Conservation (phyloP, 768 basidiomycete species). For the Xanthoconium stramineum region DNA sequence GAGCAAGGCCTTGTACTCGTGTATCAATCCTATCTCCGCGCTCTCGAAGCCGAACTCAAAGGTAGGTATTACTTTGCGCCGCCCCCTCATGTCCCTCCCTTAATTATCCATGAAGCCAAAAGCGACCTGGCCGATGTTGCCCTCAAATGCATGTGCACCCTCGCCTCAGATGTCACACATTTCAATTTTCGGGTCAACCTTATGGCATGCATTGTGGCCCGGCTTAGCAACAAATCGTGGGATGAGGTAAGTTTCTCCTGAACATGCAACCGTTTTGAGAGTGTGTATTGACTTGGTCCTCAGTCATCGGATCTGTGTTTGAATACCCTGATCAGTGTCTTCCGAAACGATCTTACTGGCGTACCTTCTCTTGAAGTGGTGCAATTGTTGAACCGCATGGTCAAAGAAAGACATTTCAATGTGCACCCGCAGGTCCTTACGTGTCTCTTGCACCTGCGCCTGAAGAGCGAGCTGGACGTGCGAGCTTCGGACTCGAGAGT, state of each 20-base stretch:
- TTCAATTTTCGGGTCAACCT: constrained; percentile 97
- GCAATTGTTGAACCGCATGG: constrained; percentile 89
- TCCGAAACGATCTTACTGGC: constrained; percentile 80
- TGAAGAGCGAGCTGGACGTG: constrained; percentile 81
- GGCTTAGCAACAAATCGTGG: constrained; percentile 84
- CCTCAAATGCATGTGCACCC: constrained; percentile 83
- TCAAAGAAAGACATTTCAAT: constrained; percentile 88
- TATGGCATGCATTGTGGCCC: constrained; percentile 81
- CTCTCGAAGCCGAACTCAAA: constrained; percentile 85
- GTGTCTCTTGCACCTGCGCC: constrained; percentile 79
- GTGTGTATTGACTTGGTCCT: constrained; percentile 10
- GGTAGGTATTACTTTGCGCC: constrained; percentile 34
- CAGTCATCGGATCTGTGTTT: constrained; percentile 87
- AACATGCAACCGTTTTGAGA: constrained; percentile 2
- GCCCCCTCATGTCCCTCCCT: constrained; percentile 18
- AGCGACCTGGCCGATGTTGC: constrained; percentile 64
- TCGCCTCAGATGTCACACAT: constrained; percentile 80
- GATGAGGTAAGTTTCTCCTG: constrained; percentile 59
- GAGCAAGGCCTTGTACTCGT: constrained; percentile 88
- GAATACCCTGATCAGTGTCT: constrained; percentile 74
- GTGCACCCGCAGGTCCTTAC: constrained; percentile 87
- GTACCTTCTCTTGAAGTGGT: constrained; percentile 83
- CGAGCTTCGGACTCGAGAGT: constrained; percentile 70
- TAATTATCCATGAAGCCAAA: constrained; percentile 45
- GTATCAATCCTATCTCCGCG: constrained; percentile 87